These are phyloP conservation scores for Dryas integrifolia DNA, from an alignment of 331 rosid genomes.

Conservation along the genomic window DNA sequence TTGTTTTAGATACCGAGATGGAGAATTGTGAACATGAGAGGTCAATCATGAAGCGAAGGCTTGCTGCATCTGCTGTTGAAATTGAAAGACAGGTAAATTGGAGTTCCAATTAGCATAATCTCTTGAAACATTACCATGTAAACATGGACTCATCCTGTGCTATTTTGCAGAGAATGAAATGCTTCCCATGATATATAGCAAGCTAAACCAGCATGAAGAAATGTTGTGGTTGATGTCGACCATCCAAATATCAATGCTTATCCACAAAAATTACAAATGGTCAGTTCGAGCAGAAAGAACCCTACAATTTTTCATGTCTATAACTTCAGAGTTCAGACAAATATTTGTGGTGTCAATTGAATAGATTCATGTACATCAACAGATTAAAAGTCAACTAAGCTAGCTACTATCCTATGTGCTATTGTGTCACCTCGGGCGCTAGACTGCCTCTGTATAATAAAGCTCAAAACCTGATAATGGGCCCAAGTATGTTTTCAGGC, in stretches of 20 bases:
- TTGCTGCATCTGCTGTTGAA: conserved; percentile 75
- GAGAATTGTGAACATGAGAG: conserved; percentile 70
- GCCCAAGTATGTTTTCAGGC: too few species aligned
- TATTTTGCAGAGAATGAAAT: conserved; percentile 78
- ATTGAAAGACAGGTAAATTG: conserved; percentile 71
- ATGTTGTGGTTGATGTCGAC: neutral
- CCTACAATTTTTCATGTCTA: neutral
- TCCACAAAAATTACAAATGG: neutral
- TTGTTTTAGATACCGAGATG: conserved; percentile 58
- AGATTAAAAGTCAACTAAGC: neutral
- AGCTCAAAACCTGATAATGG: neutral
- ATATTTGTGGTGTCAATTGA: neutral
- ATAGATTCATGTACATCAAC: neutral
- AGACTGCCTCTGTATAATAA: neutral
- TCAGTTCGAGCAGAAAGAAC: neutral
- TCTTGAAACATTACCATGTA: neutral
- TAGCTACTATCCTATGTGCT: neutral
- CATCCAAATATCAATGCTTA: neutral
- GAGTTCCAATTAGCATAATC: neutral
- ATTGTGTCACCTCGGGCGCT: neutral
- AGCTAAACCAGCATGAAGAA: conserved; percentile 21
- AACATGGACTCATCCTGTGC: conserved; percentile 13
- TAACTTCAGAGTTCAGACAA: neutral
- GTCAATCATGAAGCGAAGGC: conserved; percentile 59
- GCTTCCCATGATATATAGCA: conserved; percentile 65